Conservation (phyloP, 371 early-diverging fungal genomes). For the Rhizopus arrhizus region DNA sequence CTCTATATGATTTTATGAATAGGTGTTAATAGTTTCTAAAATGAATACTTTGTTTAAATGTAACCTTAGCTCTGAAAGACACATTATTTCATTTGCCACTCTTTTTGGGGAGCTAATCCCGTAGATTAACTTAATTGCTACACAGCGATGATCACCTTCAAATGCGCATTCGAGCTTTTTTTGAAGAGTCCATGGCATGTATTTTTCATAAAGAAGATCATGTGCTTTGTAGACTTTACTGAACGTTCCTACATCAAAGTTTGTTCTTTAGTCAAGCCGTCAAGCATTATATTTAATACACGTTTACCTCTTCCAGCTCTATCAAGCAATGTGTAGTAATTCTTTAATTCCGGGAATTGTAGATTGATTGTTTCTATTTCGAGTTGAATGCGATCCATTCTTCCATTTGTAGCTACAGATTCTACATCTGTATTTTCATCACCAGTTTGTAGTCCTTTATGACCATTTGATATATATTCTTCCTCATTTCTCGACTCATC, state of each 20-base stretch:
- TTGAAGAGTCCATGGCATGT: slow-evolving; percentile 22
- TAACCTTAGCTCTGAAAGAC: slow-evolving; percentile 71
- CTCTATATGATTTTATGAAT: slow-evolving; percentile 7
- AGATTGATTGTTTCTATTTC: slow-evolving; percentile 50
- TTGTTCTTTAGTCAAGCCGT: not conserved
- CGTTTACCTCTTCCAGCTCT: slow-evolving; percentile 72
- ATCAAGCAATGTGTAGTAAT: slow-evolving; percentile 63
- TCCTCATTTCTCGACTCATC: not conserved
- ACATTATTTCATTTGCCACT: slow-evolving; percentile 82
- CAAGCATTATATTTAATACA: not conserved
- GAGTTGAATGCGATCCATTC: slow-evolving; percentile 13
- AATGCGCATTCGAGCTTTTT: not conserved
- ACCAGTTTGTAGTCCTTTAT: not conserved
- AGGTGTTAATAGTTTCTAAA: not conserved
- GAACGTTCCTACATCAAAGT: slow-evolving; percentile 76
- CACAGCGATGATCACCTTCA: slow-evolving; percentile 43
- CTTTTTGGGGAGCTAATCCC: slow-evolving; percentile 80
- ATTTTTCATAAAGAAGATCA: slow-evolving; percentile 65
- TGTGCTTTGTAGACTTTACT: slow-evolving; percentile 92
- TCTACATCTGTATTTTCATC: not conserved
- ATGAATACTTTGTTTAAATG: not conserved
- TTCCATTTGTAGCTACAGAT: not conserved
- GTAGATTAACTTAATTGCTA: slow-evolving; percentile 91
- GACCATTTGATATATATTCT: not conserved
- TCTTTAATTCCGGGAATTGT: slow-evolving; percentile 54